Base-by-base conservation (phyloP, 2,329 filamentous ascomycete species). In the Cryphonectria japonica region DNA sequence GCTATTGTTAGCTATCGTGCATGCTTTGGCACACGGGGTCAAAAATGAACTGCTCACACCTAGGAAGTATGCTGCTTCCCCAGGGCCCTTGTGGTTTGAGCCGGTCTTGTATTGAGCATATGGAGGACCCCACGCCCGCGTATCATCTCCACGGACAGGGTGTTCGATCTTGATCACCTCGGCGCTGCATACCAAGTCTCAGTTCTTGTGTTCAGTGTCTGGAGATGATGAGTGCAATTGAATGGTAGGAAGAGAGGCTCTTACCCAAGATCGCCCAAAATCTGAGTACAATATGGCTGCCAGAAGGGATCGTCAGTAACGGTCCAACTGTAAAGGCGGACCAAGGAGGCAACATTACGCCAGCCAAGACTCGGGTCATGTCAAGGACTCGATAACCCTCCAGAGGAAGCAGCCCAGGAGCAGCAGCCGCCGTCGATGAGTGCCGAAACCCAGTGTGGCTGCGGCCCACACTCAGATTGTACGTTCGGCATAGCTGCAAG, bases 111-210 rank as follows among this genome's bases (percentile, higher is more conserved):
- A 97, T 67, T 88, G 85, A 9, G 96, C 96, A 80, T 96, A 99
- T 1, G 96, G 96, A 34, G 96, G 96, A 0, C 96, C 96, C 96
- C 96, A 99, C 66, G 95, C 95, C 77, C 96, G 86, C 13, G 96
- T 99, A 79, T 99, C 96, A 79, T 99, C 96, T 52, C 93, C 96
- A 70, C 93, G 88, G 6, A 89, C 89, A 4, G 96, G 96, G 81
- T 99, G 96, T 82, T 99, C 96, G 73, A 99, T 89, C 82, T 99
- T 99, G 83, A 99, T 97, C 43, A 99, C 91, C 80, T 99, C 95
- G 75, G 96, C 96, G 74, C 94, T 97, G 76, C 22, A 50, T 50
- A 7, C 71, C 74, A 63, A 74, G 65, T 72, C 76, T 80, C 78
- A 80, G 76, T 74, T 73, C 29, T 16, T 34, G 26, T 26, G 26